phyloP scores from a whole-genome alignment of 192 early-diverging fungal species.

The Dispira parvispora region DNA sequence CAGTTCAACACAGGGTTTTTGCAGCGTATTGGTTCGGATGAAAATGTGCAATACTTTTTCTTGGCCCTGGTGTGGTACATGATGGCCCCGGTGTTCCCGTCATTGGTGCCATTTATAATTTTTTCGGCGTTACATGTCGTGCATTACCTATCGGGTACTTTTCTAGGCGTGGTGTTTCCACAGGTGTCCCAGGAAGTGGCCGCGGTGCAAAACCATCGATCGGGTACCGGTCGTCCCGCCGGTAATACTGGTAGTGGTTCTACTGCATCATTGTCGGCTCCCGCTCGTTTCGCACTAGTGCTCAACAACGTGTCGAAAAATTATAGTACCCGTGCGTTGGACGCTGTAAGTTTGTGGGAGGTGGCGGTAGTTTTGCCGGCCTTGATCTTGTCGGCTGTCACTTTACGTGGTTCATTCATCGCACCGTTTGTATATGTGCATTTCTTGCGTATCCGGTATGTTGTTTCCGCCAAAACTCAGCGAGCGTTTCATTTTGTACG shows the following conservation, averaged over 20 bases:
- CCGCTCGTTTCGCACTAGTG: neutral
- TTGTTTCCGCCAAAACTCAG: neutral
- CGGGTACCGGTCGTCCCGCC: neutral
- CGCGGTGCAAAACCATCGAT: neutral
- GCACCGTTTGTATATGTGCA: conserved; percentile 4
- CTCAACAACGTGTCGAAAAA: neutral
- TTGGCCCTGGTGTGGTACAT: conserved; percentile 1
- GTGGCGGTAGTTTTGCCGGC: neutral
- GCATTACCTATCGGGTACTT: neutral
- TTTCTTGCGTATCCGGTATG: conserved; percentile 3
- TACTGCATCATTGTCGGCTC: neutral
- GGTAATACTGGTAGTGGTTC: neutral
- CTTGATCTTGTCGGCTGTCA: neutral
- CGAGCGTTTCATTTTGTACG: conserved; percentile 2
- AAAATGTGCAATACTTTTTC: conserved; percentile 8
- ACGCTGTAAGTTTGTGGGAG: neutral
- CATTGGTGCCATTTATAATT: neutral
- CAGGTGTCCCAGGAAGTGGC: neutral
- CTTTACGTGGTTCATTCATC: neutral
- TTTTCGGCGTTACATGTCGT: neutral
- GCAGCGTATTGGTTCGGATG: conserved; percentile 1
- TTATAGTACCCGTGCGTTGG: neutral
- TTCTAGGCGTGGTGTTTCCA: neutral
- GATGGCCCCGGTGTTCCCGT: neutral
- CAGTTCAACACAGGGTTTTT: neutral